Evolutionary conservation across 805 yeast genomes (phyloP).

Genomic region (Sungouiella thailandica): DNA sequence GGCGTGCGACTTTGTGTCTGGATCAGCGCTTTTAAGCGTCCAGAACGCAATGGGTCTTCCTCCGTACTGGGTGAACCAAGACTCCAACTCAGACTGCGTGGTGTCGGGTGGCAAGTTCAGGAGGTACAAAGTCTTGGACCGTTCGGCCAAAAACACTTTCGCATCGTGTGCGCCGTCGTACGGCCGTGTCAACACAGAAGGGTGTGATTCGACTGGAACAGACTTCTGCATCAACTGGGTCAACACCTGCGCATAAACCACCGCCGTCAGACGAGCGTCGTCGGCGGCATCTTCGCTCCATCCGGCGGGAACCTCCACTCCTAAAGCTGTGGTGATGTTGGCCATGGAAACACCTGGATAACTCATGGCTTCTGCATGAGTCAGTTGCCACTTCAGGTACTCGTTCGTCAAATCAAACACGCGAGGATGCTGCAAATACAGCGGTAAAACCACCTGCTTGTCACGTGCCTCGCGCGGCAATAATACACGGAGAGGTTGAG

Average conservation of each 20-base stretch:
- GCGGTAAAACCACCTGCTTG: conserved; percentile 64
- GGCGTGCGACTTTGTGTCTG: conserved; percentile 16
- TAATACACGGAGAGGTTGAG: conserved; percentile 72
- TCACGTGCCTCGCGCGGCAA: conserved; percentile 80
- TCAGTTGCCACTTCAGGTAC: conserved; percentile 61
- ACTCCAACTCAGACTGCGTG: conserved; percentile 84
- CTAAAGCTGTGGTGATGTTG: conserved; percentile 45
- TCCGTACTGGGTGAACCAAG: conserved; percentile 87
- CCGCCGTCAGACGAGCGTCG: conserved; percentile 28
- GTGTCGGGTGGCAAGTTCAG: conserved; percentile 81
- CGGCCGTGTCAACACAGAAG: conserved; percentile 61
- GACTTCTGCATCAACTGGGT: conserved; percentile 43
- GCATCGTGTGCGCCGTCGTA: conserved; percentile 75
- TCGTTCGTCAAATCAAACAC: conserved; percentile 75
- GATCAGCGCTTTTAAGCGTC: conserved; percentile 63
- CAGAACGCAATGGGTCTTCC: conserved; percentile 85
- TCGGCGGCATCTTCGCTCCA: conserved; percentile 35
- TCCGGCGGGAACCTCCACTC: conserved; percentile 33
- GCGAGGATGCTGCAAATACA: conserved; percentile 68
- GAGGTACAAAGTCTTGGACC: conserved; percentile 73
- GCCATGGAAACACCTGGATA: conserved; percentile 31
- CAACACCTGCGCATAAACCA: conserved; percentile 41
- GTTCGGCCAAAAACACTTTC: conserved; percentile 59
- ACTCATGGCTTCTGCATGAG: conserved; percentile 48
- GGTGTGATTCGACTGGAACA: conserved; percentile 46